Evolutionary conservation across 2,329 filamentous ascomycete species (phyloP), one percentile per base, ranked within the genome.

Genomic region (Phoma sp.): DNA sequence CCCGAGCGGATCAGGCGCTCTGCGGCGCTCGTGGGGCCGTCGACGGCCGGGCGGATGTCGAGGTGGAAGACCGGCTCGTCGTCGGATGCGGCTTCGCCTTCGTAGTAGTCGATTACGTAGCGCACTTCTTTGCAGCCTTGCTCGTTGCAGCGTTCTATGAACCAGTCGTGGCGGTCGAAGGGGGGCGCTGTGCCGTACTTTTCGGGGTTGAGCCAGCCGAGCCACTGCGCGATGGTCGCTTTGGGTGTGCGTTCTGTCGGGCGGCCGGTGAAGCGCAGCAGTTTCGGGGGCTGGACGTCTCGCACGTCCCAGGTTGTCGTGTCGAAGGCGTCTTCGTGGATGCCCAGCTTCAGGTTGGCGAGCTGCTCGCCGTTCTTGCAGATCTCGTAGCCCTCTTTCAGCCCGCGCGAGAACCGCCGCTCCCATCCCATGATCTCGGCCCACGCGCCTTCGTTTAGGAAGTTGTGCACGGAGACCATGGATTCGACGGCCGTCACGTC

Each of bases 391-490:
- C 90, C 92, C 41, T 84, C 82, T 56, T 76, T 79, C 22, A 97
- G 76, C 0, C 95, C 95, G 31, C 83, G 82, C 19, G 85, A 82
- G 72, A 98, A 99, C 48, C 93, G 86, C 51, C 87, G 84, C 81
- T 99, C 95, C 94, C 94, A 98, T 37, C 89, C 90, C 62, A 95
- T 84, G 70, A 99, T 96, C 81, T 99, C 95, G 17, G 85, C 84
- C 95, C 95, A 99, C 7, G 95, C 95, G 61, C 95, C 95, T 76
- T 99, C 95, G 74, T 99, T 99, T 55, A 99, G 77, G 70, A 97
- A 98, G 77, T 99, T 99, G 81, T 99, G 95, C 10, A 98, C 92
- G 0, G 92, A 90, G 6, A 99, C 95, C 95, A 99, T 99, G 70
- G 89, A 88, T 77, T 97, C 93, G 13, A 99, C 93, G 3, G 93